Evolutionary conservation across 768 basidiomycete species (phyloP).

Genomic region (Trametes elegans): DNA sequence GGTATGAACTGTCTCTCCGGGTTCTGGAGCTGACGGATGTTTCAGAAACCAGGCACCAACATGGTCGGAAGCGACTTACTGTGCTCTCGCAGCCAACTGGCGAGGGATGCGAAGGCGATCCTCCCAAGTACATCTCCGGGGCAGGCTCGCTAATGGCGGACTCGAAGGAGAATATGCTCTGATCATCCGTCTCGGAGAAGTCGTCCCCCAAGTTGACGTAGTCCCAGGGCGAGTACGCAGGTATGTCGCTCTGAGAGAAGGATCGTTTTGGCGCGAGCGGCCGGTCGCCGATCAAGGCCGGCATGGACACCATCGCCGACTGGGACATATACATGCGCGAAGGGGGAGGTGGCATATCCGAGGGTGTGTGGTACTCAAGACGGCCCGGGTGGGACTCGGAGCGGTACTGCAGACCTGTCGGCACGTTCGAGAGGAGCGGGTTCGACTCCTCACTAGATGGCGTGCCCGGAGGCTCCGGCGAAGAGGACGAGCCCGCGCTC

Average conservation of each 20-base stretch:
- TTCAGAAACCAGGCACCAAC: not conserved
- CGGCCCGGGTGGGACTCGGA: not conserved
- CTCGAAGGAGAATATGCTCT: conserved; percentile 13
- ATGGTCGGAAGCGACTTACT: not conserved
- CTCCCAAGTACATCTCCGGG: conserved; percentile 1
- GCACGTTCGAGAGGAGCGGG: not conserved
- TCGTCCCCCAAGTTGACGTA: conserved; percentile 10
- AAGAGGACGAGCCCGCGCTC: conserved; percentile 14
- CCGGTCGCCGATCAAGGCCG: conserved; percentile 4
- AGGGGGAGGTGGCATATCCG: not conserved
- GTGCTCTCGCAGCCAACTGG: conserved; percentile 1
- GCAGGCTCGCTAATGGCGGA: conserved; percentile 4
- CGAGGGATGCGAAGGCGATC: conserved; percentile 1
- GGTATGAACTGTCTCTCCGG: conserved; percentile 11
- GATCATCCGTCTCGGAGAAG: conserved; percentile 13
- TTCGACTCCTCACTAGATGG: conserved; percentile 16
- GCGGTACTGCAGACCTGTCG: not conserved
- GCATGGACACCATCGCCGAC: conserved; percentile 7
- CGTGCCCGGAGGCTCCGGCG: conserved; percentile 21
- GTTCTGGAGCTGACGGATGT: not conserved
- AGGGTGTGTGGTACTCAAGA: not conserved
- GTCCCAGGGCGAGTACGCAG: conserved; percentile 6
- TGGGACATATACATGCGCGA: not conserved
- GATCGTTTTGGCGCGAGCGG: conserved; percentile 6
- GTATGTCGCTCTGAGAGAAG: conserved; percentile 8